phyloP scores from a whole-genome alignment of 164 flowering plant genomes.

The Aristolochia contorta region DNA sequence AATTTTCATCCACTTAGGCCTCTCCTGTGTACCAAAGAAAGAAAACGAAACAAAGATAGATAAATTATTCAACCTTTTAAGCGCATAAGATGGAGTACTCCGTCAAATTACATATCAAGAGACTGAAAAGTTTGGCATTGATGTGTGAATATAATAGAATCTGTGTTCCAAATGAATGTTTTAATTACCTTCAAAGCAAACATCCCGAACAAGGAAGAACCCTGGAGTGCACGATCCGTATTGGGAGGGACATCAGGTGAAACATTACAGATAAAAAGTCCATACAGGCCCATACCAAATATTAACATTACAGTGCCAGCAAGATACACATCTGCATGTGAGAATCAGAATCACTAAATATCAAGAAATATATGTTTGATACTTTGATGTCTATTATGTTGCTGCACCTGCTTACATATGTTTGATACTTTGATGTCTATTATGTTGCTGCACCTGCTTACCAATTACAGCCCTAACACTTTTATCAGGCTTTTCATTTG shows the following conservation, averaged over 20 bases:
- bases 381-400: no score
- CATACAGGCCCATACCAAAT: slow-evolving; percentile 92
- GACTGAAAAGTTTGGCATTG: no score
- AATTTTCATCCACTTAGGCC: slow-evolving; percentile 96
- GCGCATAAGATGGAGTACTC: no score
- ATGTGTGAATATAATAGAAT: background rate
- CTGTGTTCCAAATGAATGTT: background rate
- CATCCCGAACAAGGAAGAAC: slow-evolving; percentile 96
- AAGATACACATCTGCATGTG: slow-evolving; percentile 82
- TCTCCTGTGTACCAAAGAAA: slow-evolving; percentile 36
- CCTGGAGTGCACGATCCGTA: slow-evolving; percentile 68
- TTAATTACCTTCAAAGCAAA: slow-evolving; percentile 69
- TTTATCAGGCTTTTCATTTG: no score
- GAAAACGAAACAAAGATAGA: no score
- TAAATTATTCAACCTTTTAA: no score
- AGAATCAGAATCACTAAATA: background rate
- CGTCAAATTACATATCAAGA: no score
- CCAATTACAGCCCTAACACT: no score
- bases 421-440: no score
- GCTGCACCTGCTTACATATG: no score
- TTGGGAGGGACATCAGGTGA: slow-evolving; percentile 39
- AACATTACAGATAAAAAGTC: slow-evolving; percentile 72
- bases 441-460: no score
- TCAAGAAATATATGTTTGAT: background rate
- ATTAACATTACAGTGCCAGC: slow-evolving; percentile 98